Evolutionary conservation across 331 rosid species (phyloP).

Genomic region (Acacia pycnantha): DNA sequence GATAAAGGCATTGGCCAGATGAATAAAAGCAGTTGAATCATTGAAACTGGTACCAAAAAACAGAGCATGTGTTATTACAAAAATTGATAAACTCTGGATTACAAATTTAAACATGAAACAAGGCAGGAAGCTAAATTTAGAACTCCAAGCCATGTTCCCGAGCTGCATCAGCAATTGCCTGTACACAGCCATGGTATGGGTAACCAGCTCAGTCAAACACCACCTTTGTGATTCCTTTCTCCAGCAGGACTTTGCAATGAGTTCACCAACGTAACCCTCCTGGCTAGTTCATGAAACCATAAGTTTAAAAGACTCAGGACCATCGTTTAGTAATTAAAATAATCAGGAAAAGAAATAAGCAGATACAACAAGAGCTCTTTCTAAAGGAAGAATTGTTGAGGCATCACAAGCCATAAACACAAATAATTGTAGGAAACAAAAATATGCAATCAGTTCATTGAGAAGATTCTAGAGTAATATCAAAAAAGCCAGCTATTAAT

Average conservation of each 20-base stretch:
- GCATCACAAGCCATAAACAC: neutral
- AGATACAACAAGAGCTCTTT: slow-evolving; percentile 3
- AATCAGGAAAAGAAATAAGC: neutral
- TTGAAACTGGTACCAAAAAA: neutral
- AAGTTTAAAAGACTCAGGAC: neutral
- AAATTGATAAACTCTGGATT: neutral
- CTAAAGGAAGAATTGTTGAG: neutral
- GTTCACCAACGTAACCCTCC: slow-evolving; percentile 83
- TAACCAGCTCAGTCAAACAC: slow-evolving; percentile 94
- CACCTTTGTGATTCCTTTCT: slow-evolving; percentile 90
- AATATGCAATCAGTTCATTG: neutral
- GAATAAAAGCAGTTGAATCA: neutral
- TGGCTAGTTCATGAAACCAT: slow-evolving; percentile 68
- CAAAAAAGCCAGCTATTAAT: neutral
- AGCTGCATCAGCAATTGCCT: slow-evolving; percentile 90
- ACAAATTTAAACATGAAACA: slow-evolving; percentile 35
- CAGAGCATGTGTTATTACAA: neutral
- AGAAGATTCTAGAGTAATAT: neutral
- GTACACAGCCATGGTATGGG: slow-evolving; percentile 95
- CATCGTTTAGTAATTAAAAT: slow-evolving; percentile 9
- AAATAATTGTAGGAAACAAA: neutral
- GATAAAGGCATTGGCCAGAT: neutral
- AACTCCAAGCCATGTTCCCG: slow-evolving; percentile 89
- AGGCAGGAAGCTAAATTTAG: slow-evolving; percentile 32
- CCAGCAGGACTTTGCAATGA: slow-evolving; percentile 83